These are phyloP conservation scores for Hemisphaericaspora subhashii DNA, from an alignment of 1,139 yeast genomes.

Conservation along the genomic window DNA sequence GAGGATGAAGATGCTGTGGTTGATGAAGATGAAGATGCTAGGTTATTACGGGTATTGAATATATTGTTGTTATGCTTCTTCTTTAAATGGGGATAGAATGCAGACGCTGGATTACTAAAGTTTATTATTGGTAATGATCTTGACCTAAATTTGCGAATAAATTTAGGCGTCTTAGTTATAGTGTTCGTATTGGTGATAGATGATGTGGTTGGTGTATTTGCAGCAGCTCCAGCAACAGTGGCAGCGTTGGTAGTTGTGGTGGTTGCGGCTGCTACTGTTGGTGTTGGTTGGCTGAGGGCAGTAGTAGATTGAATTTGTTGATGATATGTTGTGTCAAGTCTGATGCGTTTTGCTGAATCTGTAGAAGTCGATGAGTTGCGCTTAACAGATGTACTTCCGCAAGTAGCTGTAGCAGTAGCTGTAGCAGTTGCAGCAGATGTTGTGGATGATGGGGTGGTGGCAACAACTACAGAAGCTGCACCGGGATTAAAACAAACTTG, in stretches of 20 bases:
- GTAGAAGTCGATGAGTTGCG: slow-evolving; percentile 16
- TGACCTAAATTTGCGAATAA: slow-evolving; percentile 40
- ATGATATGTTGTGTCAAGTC: slow-evolving; percentile 12
- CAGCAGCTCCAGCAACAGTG: slow-evolving; percentile 1
- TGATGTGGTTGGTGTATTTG: slow-evolving; percentile 3
- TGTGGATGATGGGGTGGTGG: slow-evolving; percentile 10
- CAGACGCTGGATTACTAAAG: slow-evolving; percentile 12
- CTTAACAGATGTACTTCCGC: slow-evolving; percentile 7
- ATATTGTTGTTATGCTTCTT: slow-evolving; percentile 12
- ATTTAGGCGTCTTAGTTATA: slow-evolving; percentile 36
- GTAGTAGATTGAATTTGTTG: slow-evolving; percentile 2
- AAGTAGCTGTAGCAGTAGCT: slow-evolving; percentile 5
- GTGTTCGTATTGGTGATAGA: slow-evolving; percentile 2
- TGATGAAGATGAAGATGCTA: slow-evolving; percentile 22
- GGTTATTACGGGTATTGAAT: slow-evolving; percentile 6
- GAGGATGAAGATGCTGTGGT: slow-evolving; percentile 11
- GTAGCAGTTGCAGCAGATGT: slow-evolving; percentile 5
- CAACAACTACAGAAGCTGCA: slow-evolving; percentile 6
- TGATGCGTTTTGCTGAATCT: slow-evolving; percentile 16
- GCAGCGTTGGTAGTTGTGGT: slow-evolving; percentile 3
- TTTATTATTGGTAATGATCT: slow-evolving; percentile 45
- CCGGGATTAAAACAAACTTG: slow-evolving; percentile 32
- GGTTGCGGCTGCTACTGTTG: slow-evolving; percentile 7
- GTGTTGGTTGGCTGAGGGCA: neutral
- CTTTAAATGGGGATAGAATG: slow-evolving; percentile 14